Base-by-base conservation (phyloP, 2,329 filamentous ascomycete genomes). In the Colletotrichum australisinense region DNA sequence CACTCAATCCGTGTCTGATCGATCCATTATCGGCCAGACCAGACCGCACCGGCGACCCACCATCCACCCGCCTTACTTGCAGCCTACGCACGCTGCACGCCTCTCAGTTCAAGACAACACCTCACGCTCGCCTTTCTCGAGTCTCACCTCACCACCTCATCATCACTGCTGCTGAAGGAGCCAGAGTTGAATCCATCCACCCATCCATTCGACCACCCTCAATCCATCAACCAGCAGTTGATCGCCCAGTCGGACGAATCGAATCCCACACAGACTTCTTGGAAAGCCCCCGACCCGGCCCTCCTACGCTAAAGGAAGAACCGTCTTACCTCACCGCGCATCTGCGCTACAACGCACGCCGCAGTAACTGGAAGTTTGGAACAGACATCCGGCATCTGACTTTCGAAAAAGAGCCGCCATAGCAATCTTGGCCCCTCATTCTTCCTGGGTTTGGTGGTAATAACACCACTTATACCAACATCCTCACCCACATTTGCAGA, bases 291-390 rank as follows among this genome's bases (percentile, higher is more conserved):
- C 35, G 16, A 60, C 19, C n/a, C 35, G 60, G 28, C 60, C 42
- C 46, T 63, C 42, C 46, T 19, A 63, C 28, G 32, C 60, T 19
- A 32, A 63, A 63, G 19, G 28, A 53, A 53, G 46, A 63, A 53
- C 46, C 28, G n/a, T 53, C 62, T 53, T 55, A 63, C 30, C 62
- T 63, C 60, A 63, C 60, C 46, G n/a, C 42, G 60, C 42, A 63
- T 53, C n/a, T 53, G 28, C 42, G 19, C 19, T n/a, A 63, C 19
- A 53, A 16, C n/a, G 32, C 46, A 14, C 60, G 46, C 60, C 60
- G 46, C 60, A 32, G 60, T 22, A 63, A 22, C n/a, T n/a, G n/a
- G n/a, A n/a, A n/a, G n/a, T n/a, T 52, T 32, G 49, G 24, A 32
- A 32, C 59, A 19, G 38, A n/a, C 38, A n/a, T 32, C 26, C 19